A percentile compares a stretch with the other conserved stretches of the same genome.
Conservation (phyloP, 495 filamentous ascomycete species). For the Hypoxylon subgilvum region DNA sequence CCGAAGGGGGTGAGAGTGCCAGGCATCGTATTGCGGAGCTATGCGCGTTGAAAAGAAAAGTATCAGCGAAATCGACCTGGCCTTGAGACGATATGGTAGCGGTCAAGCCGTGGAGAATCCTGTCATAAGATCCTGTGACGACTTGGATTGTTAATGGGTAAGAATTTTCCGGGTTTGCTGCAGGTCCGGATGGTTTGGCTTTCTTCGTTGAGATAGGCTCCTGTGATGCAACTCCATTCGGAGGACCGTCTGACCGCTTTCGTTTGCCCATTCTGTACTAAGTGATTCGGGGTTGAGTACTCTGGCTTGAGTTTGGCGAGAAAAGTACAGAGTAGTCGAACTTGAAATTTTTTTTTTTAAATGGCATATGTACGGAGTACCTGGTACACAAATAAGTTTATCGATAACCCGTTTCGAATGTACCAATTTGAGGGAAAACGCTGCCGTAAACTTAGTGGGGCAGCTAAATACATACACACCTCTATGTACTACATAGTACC, state of each 20-base stretch:
- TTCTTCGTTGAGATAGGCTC: slow-evolving; percentile 46
- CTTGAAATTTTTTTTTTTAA: no score
- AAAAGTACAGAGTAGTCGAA: no score
- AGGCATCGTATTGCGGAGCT: slow-evolving; percentile 87
- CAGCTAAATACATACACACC: no score
- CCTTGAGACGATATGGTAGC: slow-evolving; percentile 63
- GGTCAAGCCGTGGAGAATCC: slow-evolving; percentile 88
- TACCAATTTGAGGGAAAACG: no score
- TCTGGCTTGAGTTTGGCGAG: no score
- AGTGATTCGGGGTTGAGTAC: no score
- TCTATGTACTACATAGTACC: no score
- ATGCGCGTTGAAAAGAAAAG: slow-evolving; percentile 95
- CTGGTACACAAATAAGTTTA: no score
- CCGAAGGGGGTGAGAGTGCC: slow-evolving; percentile 80
- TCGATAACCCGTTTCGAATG: no score
- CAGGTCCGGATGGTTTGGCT: slow-evolving; percentile 44
- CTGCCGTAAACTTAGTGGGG: no score
- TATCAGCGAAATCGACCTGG: slow-evolving; percentile 78
- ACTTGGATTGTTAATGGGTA: slow-evolving; percentile 74
- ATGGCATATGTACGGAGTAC: no score
- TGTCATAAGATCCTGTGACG: slow-evolving; percentile 92
- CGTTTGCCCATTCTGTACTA: slow-evolving; percentile 70
- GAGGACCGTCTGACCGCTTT: slow-evolving; percentile 63
- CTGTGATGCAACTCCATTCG: slow-evolving; percentile 24
- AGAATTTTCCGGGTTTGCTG: slow-evolving; percentile 35